Conservation (phyloP, 2,329 filamentous ascomycete genomes). For the Chaetothyriales sp. region DNA sequence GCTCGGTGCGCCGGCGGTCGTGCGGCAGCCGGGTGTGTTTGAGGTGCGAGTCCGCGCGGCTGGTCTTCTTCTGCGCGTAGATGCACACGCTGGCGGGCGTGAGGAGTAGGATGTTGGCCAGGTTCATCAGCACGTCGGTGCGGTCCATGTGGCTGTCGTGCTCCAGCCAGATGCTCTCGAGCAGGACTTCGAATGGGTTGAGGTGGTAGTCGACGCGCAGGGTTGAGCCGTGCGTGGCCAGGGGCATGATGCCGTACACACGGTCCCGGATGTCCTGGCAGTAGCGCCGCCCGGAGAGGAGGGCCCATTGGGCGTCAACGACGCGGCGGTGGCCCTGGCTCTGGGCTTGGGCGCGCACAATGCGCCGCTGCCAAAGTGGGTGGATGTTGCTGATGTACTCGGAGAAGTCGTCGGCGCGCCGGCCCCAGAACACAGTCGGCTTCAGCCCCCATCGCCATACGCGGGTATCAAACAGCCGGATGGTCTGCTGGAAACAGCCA, state of each 20-base stretch:
- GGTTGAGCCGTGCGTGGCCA: neutral
- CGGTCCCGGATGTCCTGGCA: constrained; percentile 1
- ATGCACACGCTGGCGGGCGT: constrained; percentile 1
- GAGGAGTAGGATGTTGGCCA: constrained; percentile 1
- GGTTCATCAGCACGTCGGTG: neutral
- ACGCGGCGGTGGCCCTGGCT: neutral
- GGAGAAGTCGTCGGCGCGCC: neutral
- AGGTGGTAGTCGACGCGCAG: neutral
- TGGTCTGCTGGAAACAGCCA: neutral
- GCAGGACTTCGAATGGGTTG: neutral
- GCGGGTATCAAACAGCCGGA: neutral
- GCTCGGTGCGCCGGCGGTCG: neutral
- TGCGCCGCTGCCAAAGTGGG: neutral
- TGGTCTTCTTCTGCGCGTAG: neutral
- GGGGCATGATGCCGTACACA: constrained; percentile 1
- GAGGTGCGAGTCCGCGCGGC: neutral
- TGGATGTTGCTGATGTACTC: constrained; percentile 1
- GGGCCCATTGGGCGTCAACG: neutral
- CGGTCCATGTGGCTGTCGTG: neutral
- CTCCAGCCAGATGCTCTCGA: constrained; percentile 1
- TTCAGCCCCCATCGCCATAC: neutral
- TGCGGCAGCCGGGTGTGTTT: neutral
- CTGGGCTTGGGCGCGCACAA: neutral
- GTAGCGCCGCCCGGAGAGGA: neutral
- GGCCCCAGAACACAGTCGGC: neutral